Base-by-base conservation (phyloP, 2,329 filamentous ascomycete genomes). In the Ophiostoma pallidulum region DNA sequence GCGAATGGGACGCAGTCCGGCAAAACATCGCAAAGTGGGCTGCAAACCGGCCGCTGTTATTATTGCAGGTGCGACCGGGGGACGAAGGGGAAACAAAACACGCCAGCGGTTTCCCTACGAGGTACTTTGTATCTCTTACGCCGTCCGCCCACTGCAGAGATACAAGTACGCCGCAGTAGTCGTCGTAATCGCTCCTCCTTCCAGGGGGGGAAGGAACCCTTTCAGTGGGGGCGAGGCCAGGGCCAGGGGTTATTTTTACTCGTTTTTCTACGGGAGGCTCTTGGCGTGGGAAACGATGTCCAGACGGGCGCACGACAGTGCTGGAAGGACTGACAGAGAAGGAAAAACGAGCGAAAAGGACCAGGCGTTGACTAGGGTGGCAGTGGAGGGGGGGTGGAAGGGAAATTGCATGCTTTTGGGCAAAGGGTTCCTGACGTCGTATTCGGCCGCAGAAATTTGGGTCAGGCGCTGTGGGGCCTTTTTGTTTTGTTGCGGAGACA, bases 1-100 rank as follows among this genome's bases (percentile, higher is more conserved):
- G 64, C 63, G 45, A 56, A 62, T 18, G 56, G 60, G 7, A 56
- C 33, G 58, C 56, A 42, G 53, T 63, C 51, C 59, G 55, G 26
- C 45, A 60, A 44, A 64, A 41, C n/a, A 19, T 4, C 32, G 32
- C 32, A 35, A 32, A n/a, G n/a, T 14, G 32, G 24, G 24, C 24
- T 28, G 16, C 32, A n/a, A n/a, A n/a, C n/a, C n/a, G n/a, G n/a
- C n/a, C n/a, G n/a, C n/a, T n/a, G n/a, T 14, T 33, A 32, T 22
- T 22, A 22, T 24, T 31, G 41, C 33, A 43, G 31, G 41, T 33
- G n/a, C 41, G 18, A 44, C n/a, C 10, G 29, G 20, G 44, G 14
- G 19, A 19, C n/a, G 28, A 26, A 29, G 8, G 28, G 28, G 36
- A 32, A 39, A 46, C 45, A 41, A 47, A 47, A 41, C 45, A 20